Percentiles rank a stretch among this genome's conserved stretches.
Conservation (phyloP, 805 yeast genomes). For the Hanseniaspora thailandica region DNA sequence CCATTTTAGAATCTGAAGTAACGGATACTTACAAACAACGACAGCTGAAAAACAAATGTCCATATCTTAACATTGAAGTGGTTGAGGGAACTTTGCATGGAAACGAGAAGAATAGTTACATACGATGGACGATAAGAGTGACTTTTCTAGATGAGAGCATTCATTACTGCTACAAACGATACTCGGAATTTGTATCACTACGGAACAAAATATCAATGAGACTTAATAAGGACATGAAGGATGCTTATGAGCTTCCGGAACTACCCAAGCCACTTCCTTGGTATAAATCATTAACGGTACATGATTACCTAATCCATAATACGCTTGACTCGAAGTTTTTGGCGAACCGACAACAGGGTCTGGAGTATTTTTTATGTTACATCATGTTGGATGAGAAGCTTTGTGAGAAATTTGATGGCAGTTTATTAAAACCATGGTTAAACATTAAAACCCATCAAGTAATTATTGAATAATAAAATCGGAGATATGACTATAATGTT, state of each 20-base stretch:
- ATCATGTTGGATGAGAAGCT: constrained; percentile 39
- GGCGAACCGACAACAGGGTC: constrained; percentile 42
- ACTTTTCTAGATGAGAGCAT: neutral
- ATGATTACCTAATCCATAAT: constrained; percentile 20
- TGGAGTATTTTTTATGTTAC: constrained; percentile 49
- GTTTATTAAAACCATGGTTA: constrained; percentile 22
- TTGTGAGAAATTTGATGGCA: constrained; percentile 29
- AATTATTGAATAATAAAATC: neutral
- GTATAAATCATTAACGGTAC: constrained; percentile 22
- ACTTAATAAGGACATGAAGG: neutral
- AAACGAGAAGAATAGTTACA: neutral
- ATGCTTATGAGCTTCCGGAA: constrained; percentile 31
- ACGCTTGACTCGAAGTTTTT: constrained; percentile 37
- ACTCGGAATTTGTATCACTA: constrained; percentile 13
- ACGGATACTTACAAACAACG: neutral
- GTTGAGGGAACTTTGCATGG: constrained; percentile 8
- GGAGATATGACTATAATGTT: neutral
- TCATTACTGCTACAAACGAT: constrained; percentile 14
- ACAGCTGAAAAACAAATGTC: neutral
- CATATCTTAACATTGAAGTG: constrained; percentile 10
- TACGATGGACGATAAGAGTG: constrained; percentile 11
- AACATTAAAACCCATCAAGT: constrained; percentile 20
- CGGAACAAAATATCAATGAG: constrained; percentile 1
- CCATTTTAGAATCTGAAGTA: neutral
- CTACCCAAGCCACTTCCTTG: constrained; percentile 43